Conservation (phyloP, 2,329 filamentous ascomycete species). For the Knoxdaviesia capensis region DNA sequence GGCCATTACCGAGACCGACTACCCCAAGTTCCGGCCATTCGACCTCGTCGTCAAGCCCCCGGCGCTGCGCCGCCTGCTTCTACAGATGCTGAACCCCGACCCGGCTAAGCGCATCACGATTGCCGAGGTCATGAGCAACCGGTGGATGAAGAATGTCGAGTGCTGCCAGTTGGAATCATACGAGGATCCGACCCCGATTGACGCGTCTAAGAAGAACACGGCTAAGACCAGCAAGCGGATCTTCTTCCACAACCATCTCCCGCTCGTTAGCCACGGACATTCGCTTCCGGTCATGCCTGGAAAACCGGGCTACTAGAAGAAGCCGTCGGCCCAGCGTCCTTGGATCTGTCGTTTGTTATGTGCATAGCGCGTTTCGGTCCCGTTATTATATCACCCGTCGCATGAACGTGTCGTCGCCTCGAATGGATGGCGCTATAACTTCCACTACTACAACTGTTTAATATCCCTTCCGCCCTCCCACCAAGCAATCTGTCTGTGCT, state of each 20-base stretch:
- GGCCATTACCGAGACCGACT: constrained; percentile 31
- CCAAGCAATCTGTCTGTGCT: too few species aligned
- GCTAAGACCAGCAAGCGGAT: constrained; percentile 27
- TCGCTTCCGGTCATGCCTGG: constrained; percentile 36
- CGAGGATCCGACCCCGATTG: constrained; percentile 38
- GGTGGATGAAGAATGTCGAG: constrained; percentile 56
- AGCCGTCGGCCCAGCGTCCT: too few species aligned
- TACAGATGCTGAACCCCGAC: constrained; percentile 69
- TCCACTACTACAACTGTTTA: too few species aligned
- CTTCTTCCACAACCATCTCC: constrained; percentile 38
- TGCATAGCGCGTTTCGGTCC: too few species aligned
- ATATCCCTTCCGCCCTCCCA: too few species aligned
- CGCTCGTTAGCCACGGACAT: constrained; percentile 23
- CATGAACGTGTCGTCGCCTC: too few species aligned
- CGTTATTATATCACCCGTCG: too few species aligned
- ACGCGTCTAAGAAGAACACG: constrained; percentile 35
- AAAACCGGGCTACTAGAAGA: constrained; percentile 27
- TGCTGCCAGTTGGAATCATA: constrained; percentile 60
- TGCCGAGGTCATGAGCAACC: constrained; percentile 43
- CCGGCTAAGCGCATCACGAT: constrained; percentile 52
- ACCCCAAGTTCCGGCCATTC: constrained; percentile 44
- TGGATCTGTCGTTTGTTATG: too few species aligned
- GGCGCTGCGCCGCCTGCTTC: constrained; percentile 46
- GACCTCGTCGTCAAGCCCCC: constrained; percentile 46
- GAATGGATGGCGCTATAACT: too few species aligned